phyloP scores from a whole-genome alignment of 192 early-diverging fungal genomes.

The Coemansia sp. region DNA sequence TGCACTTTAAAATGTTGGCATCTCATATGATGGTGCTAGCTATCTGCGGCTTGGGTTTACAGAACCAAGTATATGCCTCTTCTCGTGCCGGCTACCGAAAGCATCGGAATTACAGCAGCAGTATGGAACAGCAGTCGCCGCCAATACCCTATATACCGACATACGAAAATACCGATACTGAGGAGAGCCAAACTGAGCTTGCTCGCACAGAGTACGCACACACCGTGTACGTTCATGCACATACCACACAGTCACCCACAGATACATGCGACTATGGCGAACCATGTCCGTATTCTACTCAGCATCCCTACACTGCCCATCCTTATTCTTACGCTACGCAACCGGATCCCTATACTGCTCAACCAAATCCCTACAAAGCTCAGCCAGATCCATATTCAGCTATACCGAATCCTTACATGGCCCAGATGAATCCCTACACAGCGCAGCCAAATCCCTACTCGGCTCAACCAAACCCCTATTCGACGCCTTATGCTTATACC shows the following conservation, averaged over 20 bases:
- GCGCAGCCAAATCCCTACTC: not conserved
- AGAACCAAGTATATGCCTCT: not conserved
- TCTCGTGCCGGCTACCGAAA: not conserved
- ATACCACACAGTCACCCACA: not conserved
- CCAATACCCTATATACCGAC: not conserved
- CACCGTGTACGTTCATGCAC: not conserved
- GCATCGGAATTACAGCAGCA: not conserved
- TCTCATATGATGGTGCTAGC: not conserved
- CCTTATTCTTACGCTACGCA: not conserved
- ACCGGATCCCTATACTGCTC: not conserved
- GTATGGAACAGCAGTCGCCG: not conserved
- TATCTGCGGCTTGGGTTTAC: not conserved
- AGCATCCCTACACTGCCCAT: not conserved
- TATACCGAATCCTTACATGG: not conserved
- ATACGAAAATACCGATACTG: not conserved
- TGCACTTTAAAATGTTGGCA: not conserved
- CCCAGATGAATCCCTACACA: not conserved
- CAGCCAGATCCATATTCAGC: not conserved
- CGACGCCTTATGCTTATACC: not conserved
- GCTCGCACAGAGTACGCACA: not conserved
- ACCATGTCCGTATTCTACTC: not conserved
- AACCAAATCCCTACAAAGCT: not conserved
- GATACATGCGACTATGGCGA: not conserved
- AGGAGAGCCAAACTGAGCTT: not conserved
- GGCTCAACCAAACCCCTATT: not conserved